phyloP scores from a whole-genome alignment of 2,329 filamentous ascomycete species.

The Diaporthe nobilis region DNA sequence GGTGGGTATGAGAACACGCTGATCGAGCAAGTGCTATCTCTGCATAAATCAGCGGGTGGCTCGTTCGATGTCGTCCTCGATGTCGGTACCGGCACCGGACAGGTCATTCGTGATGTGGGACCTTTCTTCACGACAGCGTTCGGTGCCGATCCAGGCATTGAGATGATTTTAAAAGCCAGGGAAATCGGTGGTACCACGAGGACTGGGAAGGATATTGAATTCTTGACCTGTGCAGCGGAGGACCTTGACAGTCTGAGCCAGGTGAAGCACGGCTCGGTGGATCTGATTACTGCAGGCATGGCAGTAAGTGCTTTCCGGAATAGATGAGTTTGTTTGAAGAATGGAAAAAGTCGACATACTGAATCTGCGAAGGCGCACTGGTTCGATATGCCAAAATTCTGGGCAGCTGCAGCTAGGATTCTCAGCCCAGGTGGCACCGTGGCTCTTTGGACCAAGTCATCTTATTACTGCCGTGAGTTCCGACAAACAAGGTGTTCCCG shows the following conservation, averaged over 20 bases:
- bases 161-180: conserved; percentile 48
- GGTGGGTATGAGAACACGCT: conserved; percentile 43
- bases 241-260: conserved; percentile 43
- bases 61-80: conserved; percentile 44
- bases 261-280: conserved; percentile 44
- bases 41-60: conserved; percentile 44
- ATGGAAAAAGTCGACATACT: not conserved
- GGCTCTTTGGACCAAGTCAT: conserved; percentile 57
- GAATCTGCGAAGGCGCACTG: conserved; percentile 56
- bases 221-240: conserved; percentile 46
- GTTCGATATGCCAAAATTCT: conserved; percentile 65
- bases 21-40: conserved; percentile 44
- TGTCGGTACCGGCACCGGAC: conserved; percentile 50
- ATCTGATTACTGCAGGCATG: conserved; percentile 47
- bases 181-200: conserved; percentile 45
- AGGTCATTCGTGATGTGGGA: conserved; percentile 48
- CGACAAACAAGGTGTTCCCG: not conserved
- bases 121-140: conserved; percentile 46
- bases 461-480: conserved; percentile 46
- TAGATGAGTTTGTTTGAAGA: not conserved
- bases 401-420: conserved; percentile 57
- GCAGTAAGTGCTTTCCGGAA: conserved; percentile 43
- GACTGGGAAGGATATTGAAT: conserved; percentile 44
- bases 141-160: conserved; percentile 47
- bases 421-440: conserved; percentile 64